Base-by-base conservation (phyloP, 2,329 filamentous ascomycete species). In the Aspergillus aculeatinus region DNA sequence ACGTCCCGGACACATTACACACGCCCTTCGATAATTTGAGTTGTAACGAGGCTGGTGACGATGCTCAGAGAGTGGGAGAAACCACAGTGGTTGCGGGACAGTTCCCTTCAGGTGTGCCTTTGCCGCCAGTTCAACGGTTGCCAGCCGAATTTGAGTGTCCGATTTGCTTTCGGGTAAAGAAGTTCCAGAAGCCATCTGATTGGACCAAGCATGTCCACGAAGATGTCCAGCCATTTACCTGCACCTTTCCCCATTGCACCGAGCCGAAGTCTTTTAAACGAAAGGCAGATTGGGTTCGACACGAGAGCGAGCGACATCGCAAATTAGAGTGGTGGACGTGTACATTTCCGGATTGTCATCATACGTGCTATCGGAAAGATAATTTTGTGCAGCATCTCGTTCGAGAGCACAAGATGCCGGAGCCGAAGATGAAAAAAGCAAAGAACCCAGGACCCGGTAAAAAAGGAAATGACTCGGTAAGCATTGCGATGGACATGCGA, bases 131-230 rank as follows among this genome's bases (percentile, higher is more conserved):
- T 2, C 83, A 81, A 60, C 84, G 85, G 16, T 82, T 97, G 6
- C 93, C 93, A 0, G 91, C 92, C 3, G 88, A 94, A 70, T 94
- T 96, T 62, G 93, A 97, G 78, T 97, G 93, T 67, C 89, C 90
- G 42, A 80, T 96, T 23, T 96, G 93, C 77, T 96, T 91, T 79
- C 86, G 88, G 67, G 84, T 87, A 55, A 96, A 95, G 80, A 91
- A 87, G 68, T 92, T 95, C 68, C 86, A 88, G 68, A 96, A 96
- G 74, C 93, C 92, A 16, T 96, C 92, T 0, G 93, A 97, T 75
- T 97, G 93, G 93, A 96, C 92, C 1, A 96, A 97, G 74, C 93
- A 97, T 70, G 91, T 97, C 0, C 91, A 96, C 68, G 93, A 96
- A 76, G 93, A 97, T 72, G 87, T 96, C 1, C 90, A 95, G 72